A percentile compares a stretch with the other conserved stretches of the same genome.
phyloP scores from a whole-genome alignment of 148 eudicot genomes.

The Fagopyrum tataricum region DNA sequence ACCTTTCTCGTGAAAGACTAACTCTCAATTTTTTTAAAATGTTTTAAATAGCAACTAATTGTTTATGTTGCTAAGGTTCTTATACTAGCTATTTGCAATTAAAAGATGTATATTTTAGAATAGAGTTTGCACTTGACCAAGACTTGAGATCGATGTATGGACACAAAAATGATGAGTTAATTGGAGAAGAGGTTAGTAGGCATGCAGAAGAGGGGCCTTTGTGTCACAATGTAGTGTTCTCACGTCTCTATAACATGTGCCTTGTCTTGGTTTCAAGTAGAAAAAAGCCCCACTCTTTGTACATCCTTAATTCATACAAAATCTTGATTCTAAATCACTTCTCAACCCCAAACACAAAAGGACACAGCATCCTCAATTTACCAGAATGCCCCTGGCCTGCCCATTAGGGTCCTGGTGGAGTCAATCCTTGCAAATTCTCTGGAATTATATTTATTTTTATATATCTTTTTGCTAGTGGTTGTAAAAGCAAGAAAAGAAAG shows the following conservation, averaged over 20 bases:
- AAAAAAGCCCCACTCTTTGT: not conserved
- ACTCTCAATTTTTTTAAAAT: too few relatives aligned
- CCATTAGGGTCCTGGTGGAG: not conserved
- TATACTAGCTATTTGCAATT: too few relatives aligned
- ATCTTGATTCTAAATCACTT: not conserved
- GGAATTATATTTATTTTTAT: not conserved
- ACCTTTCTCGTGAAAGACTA: too few relatives aligned
- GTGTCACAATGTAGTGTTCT: not conserved
- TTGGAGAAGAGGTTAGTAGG: not conserved
- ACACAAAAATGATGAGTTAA: not conserved
- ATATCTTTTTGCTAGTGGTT: conserved; percentile 2
- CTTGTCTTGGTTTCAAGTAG: conserved; percentile 8
- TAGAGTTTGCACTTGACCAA: too few relatives aligned
- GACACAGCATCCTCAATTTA: not conserved
- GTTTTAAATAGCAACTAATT: too few relatives aligned
- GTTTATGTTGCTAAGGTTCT: too few relatives aligned
- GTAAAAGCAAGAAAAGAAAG: not conserved
- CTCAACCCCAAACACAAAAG: not conserved
- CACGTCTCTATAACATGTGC: conserved; percentile 1
- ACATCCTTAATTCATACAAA: conserved; percentile 5
- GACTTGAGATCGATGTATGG: too few relatives aligned
- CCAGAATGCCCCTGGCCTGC: not conserved
- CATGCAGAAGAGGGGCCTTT: not conserved
- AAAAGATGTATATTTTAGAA: too few relatives aligned
- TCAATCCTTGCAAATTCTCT: not conserved